Base-by-base conservation (phyloP, 805 yeast genomes). In the Ogataea methylovora region DNA sequence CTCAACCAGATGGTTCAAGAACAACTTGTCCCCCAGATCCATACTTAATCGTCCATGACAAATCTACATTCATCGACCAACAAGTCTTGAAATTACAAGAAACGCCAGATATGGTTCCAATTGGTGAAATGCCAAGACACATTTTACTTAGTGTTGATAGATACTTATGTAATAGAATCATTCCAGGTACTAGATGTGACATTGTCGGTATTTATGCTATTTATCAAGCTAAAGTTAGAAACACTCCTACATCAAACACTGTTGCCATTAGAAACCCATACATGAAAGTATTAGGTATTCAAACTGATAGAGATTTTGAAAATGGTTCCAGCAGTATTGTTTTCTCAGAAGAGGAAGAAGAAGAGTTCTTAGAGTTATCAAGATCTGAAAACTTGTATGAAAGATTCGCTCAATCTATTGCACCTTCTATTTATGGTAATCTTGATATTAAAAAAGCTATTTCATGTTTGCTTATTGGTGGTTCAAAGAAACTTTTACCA, bases 81-180 rank as follows among this genome's bases (percentile, higher is more conserved):
- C 99, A 92, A 60, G 78, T 82, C 21, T 69, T 92, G 50, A 92
- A 92, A 57, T 68, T 92, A 37, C 99, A 92, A 58, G 98, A 92
- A 59, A 56, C 61, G 8, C 61, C 61, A 2, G 99, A 92, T 56
- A 84, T 84, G 80, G 97, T 92, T 2, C 99, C 98, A 2, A 95
- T 92, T 20, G 98, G 99, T 45, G 99, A 92, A 62, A 81, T 92
- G 86, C 99, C 99, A 8, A 76, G 99, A 46, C 94, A 92, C 51
- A 80, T 92, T 27, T 53, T 85, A 38, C 67, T 92, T 43, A 83
- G 92, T 28, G 85, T 86, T 23, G 97, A 92, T 56, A 72, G 98
- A 41, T 84, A 84, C 48, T 65, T 92, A 53, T 82, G 96, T 19
- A 92, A 92, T 61, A 77, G 73, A 42, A 87, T 92, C 21, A 83